Evolutionary conservation across 2,329 filamentous ascomycete genomes (phyloP), one percentile per base, ranked within the genome.

Genomic region (Fusarium pseudocircinatum): DNA sequence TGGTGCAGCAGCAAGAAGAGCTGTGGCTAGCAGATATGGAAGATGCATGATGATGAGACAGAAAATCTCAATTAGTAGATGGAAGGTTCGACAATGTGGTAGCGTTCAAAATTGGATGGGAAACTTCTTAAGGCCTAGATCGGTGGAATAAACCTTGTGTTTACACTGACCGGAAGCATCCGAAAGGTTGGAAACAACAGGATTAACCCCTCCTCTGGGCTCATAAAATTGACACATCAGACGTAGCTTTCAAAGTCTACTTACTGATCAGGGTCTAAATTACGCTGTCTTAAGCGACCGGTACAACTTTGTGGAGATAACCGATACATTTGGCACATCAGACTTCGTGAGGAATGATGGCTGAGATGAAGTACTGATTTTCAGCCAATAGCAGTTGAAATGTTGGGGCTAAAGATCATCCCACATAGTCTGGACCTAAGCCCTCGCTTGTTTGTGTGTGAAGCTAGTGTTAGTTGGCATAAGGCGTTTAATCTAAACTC

Each of bases 251-350:
- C 10, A 7, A 12, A 43, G 6, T 18, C 42, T 10, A 26, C 42
- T 43, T 6, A 43, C 2, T 1, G 0, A 12, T 3, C 24, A 26
- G 10, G 15, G 24, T 1, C 15, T 26, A 43, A 43, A 37, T 9
- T 24, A 22, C 5, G 2, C 13, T 22, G 18, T 28, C 49, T 22
- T 22, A 0, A 2, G 1, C 7, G 1, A 7, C n/a, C 1, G 16
- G 30, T 32, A 30, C 26, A 22, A 5, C 13, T 7, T 1, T 46
- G 24, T 26, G 9, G n/a, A 42, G 40, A 39, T 22, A 28, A 28
- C 28, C 28, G 28, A 5, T 7, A 22, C 39, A 36, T 36, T 18
- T 36, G 34, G 34, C 15, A 26, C 2, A 24, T 1, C 1, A 2
- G n/a, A 10, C 42, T 43, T 26, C 1, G n/a, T 43, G 42, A 36